Evolutionary conservation across 352 stramenopile genomes (phyloP), one percentile per base, ranked within the genome.

Genomic region (Paralagenidium karlingii): DNA sequence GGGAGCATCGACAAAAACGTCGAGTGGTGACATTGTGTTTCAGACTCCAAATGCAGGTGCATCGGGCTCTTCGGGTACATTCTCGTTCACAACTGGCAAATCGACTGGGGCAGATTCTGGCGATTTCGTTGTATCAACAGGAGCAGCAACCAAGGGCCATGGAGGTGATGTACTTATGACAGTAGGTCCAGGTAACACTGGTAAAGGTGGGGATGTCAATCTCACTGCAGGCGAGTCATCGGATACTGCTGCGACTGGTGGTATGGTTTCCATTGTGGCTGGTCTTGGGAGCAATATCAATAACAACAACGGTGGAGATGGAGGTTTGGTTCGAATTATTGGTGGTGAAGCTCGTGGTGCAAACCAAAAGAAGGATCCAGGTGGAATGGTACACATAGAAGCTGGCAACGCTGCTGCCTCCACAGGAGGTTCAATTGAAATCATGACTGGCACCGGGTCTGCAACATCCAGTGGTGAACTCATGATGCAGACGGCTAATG

Each of bases 381-480:
- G 71, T 32, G 75, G 75, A 31, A 48, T 63, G 39, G 43, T 85
- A 44, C 62, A 77, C 43, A 20, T 79, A 34, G 67, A 83, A 67
- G 71, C 63, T 42, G 70, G 71, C 29, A 32, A 49, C 24, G 63
- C 64, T 8, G 65, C 46, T 30, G 40, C 36, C 1, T 77, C 73
- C 11, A 82, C 47, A 27, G 73, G 75, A 34, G 75, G 75, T 15
- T 78, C 67, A 19, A 55, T 88, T 33, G 62, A 84, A 41, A 25
- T 88, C 10, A 63, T 49, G 33, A 78, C 61, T 32, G 75, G 75
- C 19, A 41, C 53, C 34, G 62, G 70, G 3, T 42, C 29, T 10
- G 16, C 47, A 38, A 61, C 68, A n/a, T 74, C 61, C 26, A 88
- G 75, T 49, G 75, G 75, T 30, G 68, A 84, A 45, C 67, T 85